Evolutionary conservation across 106 monocot genomes (phyloP).

Genomic region (Gastrodia elata): DNA sequence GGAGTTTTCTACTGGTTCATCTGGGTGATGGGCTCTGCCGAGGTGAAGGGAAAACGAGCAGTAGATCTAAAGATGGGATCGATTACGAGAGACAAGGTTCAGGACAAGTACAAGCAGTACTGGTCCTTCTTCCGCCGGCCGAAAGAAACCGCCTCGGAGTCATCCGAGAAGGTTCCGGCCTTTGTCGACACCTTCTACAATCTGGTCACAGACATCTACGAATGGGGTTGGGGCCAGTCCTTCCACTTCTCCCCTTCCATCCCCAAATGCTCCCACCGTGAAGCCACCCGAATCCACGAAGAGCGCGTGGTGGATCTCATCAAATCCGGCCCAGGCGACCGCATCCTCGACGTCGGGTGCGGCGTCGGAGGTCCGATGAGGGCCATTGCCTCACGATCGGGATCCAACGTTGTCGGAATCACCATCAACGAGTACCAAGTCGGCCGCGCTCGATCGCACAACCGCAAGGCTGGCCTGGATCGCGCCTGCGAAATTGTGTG

Average conservation of each 20-base stretch:
- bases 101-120: slow-evolving; percentile 63
- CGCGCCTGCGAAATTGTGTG: slow-evolving; percentile 25
- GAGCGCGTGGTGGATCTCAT: slow-evolving; percentile 58
- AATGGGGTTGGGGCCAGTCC: slow-evolving; percentile 90
- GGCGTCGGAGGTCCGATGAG: slow-evolving; percentile 92
- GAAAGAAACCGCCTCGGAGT: slow-evolving; percentile 33
- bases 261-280: slow-evolving; percentile 48
- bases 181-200: slow-evolving; percentile 84
- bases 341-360: slow-evolving; percentile 64
- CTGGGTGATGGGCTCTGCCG: slow-evolving; percentile 70
- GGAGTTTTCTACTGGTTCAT: slow-evolving; percentile 64
- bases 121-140: slow-evolving; percentile 82
- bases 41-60: slow-evolving; percentile 67
- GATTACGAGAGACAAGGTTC: slow-evolving; percentile 45
- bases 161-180: slow-evolving; percentile 35
- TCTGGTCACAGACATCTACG: slow-evolving; percentile 78
- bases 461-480: slow-evolving; percentile 23
- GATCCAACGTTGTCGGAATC: slow-evolving; percentile 54
- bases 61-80: slow-evolving; percentile 58
- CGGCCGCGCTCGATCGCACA: slow-evolving; percentile 34
- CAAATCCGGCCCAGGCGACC: slow-evolving; percentile 23
- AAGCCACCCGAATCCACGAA: slow-evolving; percentile 68
- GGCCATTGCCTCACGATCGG: slow-evolving; percentile 56
- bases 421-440: slow-evolving; percentile 93
- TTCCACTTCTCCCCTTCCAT: slow-evolving; percentile 79